Evolutionary conservation across 169 alveolate genomes (phyloP).

Genomic region (Theileria annulata): DNA sequence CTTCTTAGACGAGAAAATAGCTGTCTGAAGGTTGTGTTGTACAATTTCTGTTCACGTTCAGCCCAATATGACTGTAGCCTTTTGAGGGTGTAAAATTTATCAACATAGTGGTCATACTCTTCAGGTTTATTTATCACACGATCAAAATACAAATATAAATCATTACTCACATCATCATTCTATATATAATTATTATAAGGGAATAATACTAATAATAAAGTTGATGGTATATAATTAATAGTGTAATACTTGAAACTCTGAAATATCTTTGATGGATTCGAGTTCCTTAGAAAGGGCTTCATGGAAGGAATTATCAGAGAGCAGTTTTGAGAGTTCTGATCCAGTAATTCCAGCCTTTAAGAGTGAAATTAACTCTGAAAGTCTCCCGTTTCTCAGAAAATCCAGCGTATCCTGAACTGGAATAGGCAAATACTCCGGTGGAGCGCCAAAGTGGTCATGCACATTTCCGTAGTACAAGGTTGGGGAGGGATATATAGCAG

Average conservation of each 20-base stretch:
- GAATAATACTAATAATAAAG: not conserved
- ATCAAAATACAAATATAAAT: constrained; percentile 48
- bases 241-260: constrained; percentile 13
- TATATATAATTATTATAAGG: not conserved
- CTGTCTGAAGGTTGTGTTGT: constrained; percentile 40
- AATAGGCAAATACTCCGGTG: constrained; percentile 56
- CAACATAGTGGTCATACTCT: constrained; percentile 49
- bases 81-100: constrained; percentile 39
- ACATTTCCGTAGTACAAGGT: constrained; percentile 62
- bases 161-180: constrained; percentile 56
- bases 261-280: constrained; percentile 20
- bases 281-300: not conserved
- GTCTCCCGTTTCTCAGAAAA: constrained; percentile 36
- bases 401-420: constrained; percentile 48
- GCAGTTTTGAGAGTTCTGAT: constrained; percentile 32
- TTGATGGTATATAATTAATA: not conserved
- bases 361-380: constrained; percentile 27
- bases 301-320: constrained; percentile 26
- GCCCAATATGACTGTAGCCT: constrained; percentile 57
- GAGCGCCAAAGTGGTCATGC: constrained; percentile 66
- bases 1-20: constrained; percentile 44
- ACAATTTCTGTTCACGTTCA: constrained; percentile 34
- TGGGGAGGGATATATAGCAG: constrained; percentile 65
- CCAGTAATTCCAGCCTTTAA: constrained; percentile 46
- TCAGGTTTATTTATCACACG: constrained; percentile 35